A percentile compares a stretch with the other conserved stretches of the same genome.
Evolutionary conservation across 2,329 filamentous ascomycete species (phyloP).

Genomic region (Colletotrichum sp.): DNA sequence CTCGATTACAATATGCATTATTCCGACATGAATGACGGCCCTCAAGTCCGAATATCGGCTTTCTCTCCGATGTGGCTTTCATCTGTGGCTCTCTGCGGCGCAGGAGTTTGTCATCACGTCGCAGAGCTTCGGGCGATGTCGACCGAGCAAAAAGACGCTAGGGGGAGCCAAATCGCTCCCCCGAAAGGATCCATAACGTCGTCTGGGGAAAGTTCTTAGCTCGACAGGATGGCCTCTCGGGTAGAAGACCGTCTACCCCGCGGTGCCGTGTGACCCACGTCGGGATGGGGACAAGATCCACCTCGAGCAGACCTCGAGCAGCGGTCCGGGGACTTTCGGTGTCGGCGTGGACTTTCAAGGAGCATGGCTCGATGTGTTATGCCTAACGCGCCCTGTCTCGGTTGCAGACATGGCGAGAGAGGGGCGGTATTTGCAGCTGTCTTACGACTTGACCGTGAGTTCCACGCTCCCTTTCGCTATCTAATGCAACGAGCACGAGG

Average conservation of each 20-base stretch:
- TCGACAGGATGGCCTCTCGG: not conserved
- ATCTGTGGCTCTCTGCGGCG: not conserved
- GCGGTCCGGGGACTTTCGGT: not conserved
- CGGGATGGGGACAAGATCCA: not conserved
- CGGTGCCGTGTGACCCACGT: not conserved
- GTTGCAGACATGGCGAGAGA: not conserved
- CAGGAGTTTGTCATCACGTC: not conserved
- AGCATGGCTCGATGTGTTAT: not conserved
- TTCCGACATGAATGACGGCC: not conserved
- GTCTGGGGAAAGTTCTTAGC: not conserved
- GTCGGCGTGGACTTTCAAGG: not conserved
- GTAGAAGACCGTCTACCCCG: slow-evolving; percentile 1
- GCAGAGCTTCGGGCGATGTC: not conserved
- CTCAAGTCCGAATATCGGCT: not conserved
- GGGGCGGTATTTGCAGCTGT: not conserved
- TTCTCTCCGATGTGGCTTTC: not conserved
- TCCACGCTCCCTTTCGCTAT: not conserved
- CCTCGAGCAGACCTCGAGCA: not conserved
- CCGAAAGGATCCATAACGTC: not conserved
- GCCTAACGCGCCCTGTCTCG: not conserved
- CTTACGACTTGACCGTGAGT: not conserved
- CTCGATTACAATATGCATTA: not conserved
- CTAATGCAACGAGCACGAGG: not conserved
- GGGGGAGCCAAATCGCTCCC: not conserved
- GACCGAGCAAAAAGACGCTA: not conserved